phyloP scores from a whole-genome alignment of 2,329 filamentous ascomycete genomes.

The Nakataea oryzae region DNA sequence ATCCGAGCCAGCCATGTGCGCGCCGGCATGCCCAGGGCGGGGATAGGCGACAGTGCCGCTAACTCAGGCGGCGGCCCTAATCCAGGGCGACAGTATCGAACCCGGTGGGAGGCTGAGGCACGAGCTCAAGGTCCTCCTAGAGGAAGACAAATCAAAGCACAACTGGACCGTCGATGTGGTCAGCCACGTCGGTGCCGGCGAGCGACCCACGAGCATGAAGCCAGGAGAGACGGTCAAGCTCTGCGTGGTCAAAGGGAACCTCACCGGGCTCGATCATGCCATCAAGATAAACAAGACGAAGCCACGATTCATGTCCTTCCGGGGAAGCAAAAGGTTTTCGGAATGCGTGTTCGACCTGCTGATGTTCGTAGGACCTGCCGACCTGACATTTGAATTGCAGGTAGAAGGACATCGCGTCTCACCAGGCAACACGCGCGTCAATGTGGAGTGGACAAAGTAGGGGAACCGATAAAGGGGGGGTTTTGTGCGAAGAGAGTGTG shows the following conservation, averaged over 20 bases:
- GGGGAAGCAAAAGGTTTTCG: conserved; percentile 21
- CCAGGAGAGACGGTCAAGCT: conserved; percentile 22
- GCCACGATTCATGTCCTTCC: conserved; percentile 15
- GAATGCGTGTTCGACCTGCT: conserved; percentile 32
- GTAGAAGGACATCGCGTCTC: background rate
- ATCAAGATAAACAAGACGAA: conserved; percentile 26
- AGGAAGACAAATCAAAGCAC: conserved; percentile 27
- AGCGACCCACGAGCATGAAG: conserved; percentile 22
- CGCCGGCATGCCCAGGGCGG: no score
- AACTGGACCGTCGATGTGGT: background rate
- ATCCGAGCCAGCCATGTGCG: no score
- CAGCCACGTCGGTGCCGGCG: no score
- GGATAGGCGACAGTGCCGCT: no score
- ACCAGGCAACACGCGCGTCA: background rate
- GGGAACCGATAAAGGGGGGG: no score
- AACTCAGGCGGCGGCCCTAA: no score
- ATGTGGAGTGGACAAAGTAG: background rate
- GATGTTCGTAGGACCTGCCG: background rate
- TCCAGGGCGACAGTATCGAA: no score
- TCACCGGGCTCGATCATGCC: conserved; percentile 24
- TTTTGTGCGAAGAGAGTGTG: no score
- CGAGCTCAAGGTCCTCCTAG: conserved; percentile 18
- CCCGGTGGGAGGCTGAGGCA: background rate
- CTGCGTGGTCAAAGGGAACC: conserved; percentile 28
- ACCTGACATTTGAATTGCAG: background rate